Base-by-base conservation (phyloP, 768 basidiomycete genomes). In the Strobilomyces echinocephalus region DNA sequence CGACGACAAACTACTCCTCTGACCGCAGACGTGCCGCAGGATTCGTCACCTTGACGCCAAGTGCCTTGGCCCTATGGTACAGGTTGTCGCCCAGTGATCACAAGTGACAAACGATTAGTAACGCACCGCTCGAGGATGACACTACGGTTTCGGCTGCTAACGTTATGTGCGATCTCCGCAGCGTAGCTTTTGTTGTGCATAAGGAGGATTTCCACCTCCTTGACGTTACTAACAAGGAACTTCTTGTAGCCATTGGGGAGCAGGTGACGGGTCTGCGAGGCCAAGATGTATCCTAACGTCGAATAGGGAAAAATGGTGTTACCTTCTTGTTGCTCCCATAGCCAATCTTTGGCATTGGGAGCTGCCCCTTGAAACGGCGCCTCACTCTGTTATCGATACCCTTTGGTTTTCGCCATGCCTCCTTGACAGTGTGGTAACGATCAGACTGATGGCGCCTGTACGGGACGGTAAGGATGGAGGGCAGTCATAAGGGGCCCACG, bases 401-500 rank as follows among this genome's bases (percentile, higher is more conserved):
- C 85, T 98, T 99, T 63, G 97, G 97, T 80, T 99, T 99, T 73
- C 97, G 83, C 97, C 97, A 99, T 80, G 91, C 80, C 79, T 97
- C 94, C 82, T 95, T 95, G 63, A 98, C 94, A 62, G 88, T 77
- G 73, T 91, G 84, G 80, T 97, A 98, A 70, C 95, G 89, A 78
- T 98, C 95, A 46, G 93, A 95, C 76, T 98, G 95, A 76, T 98
- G 95, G 75, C 95, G 91, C 82, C 91, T 92, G 70, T 30, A 51
- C 33, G 52, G 34, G n/a, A 46, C 53, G 12, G 38, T 57, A 35
- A 71, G 60, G 45, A 48, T 18, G 42, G 28, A 55, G 18, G 41
- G 47, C 53, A 49, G 41, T 30, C 46, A 31, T 1, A 34, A 50
- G n/a, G 36, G 5, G n/a, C 21, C 41, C 40, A 80, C 86, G 54